Evolutionary conservation across 305 asterid species (phyloP), one percentile per base, ranked within the genome.

Genomic region (Salvia sclarea): DNA sequence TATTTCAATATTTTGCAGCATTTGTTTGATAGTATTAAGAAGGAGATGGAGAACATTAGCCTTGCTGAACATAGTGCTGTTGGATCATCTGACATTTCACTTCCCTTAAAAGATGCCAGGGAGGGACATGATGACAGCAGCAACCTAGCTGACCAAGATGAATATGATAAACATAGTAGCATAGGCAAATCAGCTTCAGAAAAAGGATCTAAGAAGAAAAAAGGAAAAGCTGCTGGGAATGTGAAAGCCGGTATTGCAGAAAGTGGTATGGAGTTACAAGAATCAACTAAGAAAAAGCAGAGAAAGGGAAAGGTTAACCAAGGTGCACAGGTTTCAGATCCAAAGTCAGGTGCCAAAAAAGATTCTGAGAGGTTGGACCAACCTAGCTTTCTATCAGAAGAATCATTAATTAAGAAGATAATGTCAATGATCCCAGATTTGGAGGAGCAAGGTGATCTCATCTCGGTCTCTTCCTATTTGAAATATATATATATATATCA

Each of bases 131-230:
- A 79, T 71, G 82, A 75, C 79, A 73, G 81, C 79, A 69, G 73
- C 71, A 78, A 38, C 65, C 55, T 68, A 57, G 77, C 87, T 14
- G 96, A 85, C 38, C 72, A 80, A 53, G 89, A 76, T 25, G 92
- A 93, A 64, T 74, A 82, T 72, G 83, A 81, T 56, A 83, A 66
- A 74, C 89, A 78, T 76, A 81, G 82, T 72, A 73, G 71, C 65
- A 66, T 69, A 60, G 82, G 80, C 71, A 88, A 84, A 84, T 79
- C 84, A 66, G 85, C 78, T 47, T 62, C 72, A 44, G 98, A 88
- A 62, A 93, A 84, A 82, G 91, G 95, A 75, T 79, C 90, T 24
- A 94, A 84, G 85, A 94, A 86, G 90, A 94, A 86, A 75, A 91
- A 82, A 55, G 96, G 96, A 63, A 94, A 84, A 86, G 76, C 88